Evolutionary conservation across 169 alveolate species (phyloP), one percentile per base, ranked within the genome.

Genomic region (Theileria orientalis): DNA sequence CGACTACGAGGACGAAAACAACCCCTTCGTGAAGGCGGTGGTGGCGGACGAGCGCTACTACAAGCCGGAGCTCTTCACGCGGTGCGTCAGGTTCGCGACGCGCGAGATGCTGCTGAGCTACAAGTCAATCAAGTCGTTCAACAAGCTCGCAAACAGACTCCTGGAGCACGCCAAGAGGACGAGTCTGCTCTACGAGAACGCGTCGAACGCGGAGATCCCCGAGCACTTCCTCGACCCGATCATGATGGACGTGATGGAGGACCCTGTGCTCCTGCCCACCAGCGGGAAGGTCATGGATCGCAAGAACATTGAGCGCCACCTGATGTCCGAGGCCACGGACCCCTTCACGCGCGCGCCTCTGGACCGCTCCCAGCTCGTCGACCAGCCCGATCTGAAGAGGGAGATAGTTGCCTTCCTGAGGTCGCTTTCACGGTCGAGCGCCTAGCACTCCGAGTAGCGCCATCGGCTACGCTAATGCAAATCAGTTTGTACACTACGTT

Each of bases 321-420:
- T 95, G 74, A 90, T 95, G 93, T 87, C 96, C 14, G 97, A 95
- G 69, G 93, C 96, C 9, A 90, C 91, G 29, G 98, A 95, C 47
- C 98, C 98, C 5, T 95, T 94, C 89, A 95, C 92, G 74, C 84
- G 98, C 87, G 88, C 74, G 11, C 97, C 97, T 1, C 92, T 95
- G 64, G 84, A 93, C 19, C 91, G 85, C 62, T 94, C 87, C 23
- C 93, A 93, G 46, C 84, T 95, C 37, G 87, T 94, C 40, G 96
- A 97, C 13, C 93, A 90, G 84, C 91, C 90, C 3, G 94, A 92
- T 33, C 92, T 95, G 62, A 93, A 85, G 59, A 84, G 90, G 56
- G 92, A 83, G 60, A 95, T 95, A 35, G 82, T 70, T 13, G 78
- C 49, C 37, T 92, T 86, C 57, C 49, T 92, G 63, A 40, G 61